Evolutionary conservation across 2,329 filamentous ascomycete genomes (phyloP).

Genomic region (Penicillium sp.): DNA sequence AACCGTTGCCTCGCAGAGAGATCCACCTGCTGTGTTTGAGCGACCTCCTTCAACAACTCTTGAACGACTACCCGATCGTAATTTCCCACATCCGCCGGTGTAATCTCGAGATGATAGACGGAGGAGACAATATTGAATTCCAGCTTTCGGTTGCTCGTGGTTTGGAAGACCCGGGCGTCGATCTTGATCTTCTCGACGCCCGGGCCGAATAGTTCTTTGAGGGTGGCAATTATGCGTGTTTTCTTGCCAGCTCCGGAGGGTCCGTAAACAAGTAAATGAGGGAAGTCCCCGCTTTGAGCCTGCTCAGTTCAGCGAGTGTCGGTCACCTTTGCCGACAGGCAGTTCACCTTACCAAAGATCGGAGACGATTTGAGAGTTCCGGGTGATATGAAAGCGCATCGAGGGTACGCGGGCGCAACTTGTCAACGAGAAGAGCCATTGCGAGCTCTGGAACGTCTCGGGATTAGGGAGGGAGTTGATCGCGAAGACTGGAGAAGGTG

Average conservation of each 20-base stretch:
- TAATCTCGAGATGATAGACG: conserved; percentile 97
- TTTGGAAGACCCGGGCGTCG: conserved; percentile 94
- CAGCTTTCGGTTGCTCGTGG: conserved; percentile 90
- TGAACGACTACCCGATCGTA: conserved; percentile 96
- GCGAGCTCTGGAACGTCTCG: conserved; percentile 9
- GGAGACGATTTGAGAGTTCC: conserved; percentile 81
- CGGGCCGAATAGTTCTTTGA: conserved; percentile 91
- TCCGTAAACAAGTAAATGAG: conserved; percentile 94
- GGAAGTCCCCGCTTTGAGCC: conserved; percentile 97
- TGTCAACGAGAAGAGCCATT: conserved; percentile 66
- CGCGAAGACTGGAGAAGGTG: conserved; percentile 12
- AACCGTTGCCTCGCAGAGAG: conserved; percentile 84
- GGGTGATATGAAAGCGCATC: conserved; percentile 75
- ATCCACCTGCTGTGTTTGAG: conserved; percentile 99
- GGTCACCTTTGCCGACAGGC: neutral
- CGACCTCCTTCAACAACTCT: conserved; percentile 93
- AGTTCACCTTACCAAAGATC: conserved; percentile 75
- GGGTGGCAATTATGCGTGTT: conserved; percentile 88
- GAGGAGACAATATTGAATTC: conserved; percentile 99
- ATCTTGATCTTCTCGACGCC: conserved; percentile 99
- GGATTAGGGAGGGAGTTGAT: conserved; percentile 1
- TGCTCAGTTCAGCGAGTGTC: conserved; percentile 38
- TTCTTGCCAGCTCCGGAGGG: conserved; percentile 97
- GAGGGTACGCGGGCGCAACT: conserved; percentile 54
- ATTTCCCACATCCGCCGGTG: conserved; percentile 91